phyloP scores from a whole-genome alignment of 140 eudicot genomes.

The Senecio squalidus region DNA sequence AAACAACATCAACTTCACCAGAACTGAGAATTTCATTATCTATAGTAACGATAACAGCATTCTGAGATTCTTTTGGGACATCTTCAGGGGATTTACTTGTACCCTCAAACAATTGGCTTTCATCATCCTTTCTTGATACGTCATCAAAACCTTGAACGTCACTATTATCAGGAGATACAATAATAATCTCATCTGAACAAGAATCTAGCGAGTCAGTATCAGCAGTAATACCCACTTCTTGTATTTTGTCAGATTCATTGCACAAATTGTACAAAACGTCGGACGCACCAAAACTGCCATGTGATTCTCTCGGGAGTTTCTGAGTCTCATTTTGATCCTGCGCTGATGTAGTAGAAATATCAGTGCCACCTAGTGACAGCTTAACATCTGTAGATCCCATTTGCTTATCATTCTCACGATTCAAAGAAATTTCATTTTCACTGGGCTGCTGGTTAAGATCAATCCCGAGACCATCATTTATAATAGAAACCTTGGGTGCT shows the following conservation, averaged over 20 bases:
- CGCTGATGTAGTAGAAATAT: constrained; percentile 19
- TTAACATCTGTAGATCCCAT: constrained; percentile 23
- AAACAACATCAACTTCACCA: too few species aligned
- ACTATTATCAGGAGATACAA: constrained; percentile 10
- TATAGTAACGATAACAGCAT: constrained; percentile 1
- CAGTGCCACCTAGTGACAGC: constrained; percentile 15
- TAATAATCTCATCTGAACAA: constrained; percentile 15
- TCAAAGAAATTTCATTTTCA: constrained; percentile 20
- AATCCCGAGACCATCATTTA: constrained; percentile 13
- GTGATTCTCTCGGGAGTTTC: constrained; percentile 12
- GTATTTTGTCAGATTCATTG: constrained; percentile 12
- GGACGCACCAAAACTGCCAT: constrained; percentile 11
- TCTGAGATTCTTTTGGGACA: constrained; percentile 19
- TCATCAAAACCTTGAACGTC: constrained; percentile 19
- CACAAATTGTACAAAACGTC: constrained; percentile 16
- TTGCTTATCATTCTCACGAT: constrained; percentile 23
- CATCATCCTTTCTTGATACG: constrained; percentile 23
- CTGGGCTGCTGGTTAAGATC: constrained; percentile 26
- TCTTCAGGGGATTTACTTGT: constrained; percentile 15
- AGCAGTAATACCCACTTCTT: constrained; percentile 17
- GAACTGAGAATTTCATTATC: constrained; percentile 13
- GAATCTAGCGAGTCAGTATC: constrained; percentile 18
- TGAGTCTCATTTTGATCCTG: constrained; percentile 27
- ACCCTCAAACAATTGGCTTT: constrained; percentile 17
- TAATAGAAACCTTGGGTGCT: constrained; percentile 13